Conservation (phyloP, 805 yeast genomes). For the Monosporozyma unispora region DNA sequence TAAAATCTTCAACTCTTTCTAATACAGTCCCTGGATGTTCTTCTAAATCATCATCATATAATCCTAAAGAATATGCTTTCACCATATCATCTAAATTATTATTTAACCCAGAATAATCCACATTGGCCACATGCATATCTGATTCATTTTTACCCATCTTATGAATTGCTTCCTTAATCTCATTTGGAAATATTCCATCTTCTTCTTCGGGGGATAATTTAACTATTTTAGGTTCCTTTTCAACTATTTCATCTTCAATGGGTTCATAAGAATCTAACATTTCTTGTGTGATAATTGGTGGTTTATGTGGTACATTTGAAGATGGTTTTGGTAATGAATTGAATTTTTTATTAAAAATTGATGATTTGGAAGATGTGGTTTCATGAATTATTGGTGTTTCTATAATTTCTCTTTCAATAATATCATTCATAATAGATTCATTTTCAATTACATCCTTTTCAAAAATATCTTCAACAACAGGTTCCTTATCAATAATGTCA, state of each 20-base stretch:
- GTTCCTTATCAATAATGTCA: neutral
- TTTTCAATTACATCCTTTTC: neutral
- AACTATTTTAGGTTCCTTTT: neutral
- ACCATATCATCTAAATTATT: conserved; percentile 50
- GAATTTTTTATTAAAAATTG: conserved; percentile 6
- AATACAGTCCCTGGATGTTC: conserved; percentile 48
- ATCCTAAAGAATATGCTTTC: conserved; percentile 48
- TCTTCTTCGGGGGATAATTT: neutral
- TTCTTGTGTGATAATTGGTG: conserved; percentile 7
- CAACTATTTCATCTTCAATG: conserved; percentile 4
- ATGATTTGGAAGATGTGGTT: neutral
- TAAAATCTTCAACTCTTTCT: conserved; percentile 46
- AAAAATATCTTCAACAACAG: neutral
- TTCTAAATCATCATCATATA: conserved; percentile 51
- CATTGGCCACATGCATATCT: conserved; percentile 16
- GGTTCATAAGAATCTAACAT: conserved; percentile 3
- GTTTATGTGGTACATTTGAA: neutral
- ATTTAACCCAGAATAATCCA: conserved; percentile 36
- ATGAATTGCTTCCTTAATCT: conserved; percentile 8
- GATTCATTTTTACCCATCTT: conserved; percentile 5
- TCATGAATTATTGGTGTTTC: neutral
- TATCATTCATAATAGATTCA: neutral
- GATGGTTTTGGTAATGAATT: conserved; percentile 6
- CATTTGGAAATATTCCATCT: conserved; percentile 8
- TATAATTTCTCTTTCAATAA: neutral